Conservation (phyloP, 2,329 filamentous ascomycete species). For the Xylariaceae sp. region DNA sequence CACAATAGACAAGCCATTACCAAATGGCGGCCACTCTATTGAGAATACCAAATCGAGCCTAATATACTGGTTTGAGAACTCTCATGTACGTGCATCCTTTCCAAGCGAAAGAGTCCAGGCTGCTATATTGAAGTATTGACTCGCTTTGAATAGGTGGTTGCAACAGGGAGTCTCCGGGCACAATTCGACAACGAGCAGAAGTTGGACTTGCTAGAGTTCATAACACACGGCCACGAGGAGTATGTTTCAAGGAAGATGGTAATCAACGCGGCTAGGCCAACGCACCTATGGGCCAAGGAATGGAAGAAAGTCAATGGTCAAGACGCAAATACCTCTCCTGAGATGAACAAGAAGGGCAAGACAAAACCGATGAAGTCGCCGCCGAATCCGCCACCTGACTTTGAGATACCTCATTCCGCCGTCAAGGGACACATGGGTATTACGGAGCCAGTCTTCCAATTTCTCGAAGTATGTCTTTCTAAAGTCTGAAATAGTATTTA, state of each 20-base stretch:
- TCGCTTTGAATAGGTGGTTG: slow-evolving; percentile 64
- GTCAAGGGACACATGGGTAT: slow-evolving; percentile 64
- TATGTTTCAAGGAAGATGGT: slow-evolving; percentile 75
- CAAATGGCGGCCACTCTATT: slow-evolving; percentile 72
- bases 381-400: slow-evolving; percentile 62
- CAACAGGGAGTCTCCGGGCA: slow-evolving; percentile 76
- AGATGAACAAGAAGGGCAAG: slow-evolving; percentile 72
- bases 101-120: background rate
- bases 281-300: slow-evolving; percentile 69
- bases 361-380: slow-evolving; percentile 64
- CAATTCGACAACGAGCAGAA: slow-evolving; percentile 80
- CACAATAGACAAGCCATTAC: slow-evolving; percentile 59
- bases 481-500: slow-evolving; percentile 31
- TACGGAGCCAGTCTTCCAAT: slow-evolving; percentile 66
- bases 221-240: slow-evolving; percentile 78
- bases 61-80: slow-evolving; percentile 86
- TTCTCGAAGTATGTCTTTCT: slow-evolving; percentile 62
- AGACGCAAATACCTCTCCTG: slow-evolving; percentile 65
- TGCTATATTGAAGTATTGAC: slow-evolving; percentile 6
- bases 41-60: slow-evolving; percentile 79
- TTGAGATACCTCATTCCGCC: slow-evolving; percentile 63
- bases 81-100: slow-evolving; percentile 67
- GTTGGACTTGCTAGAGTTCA: slow-evolving; percentile 85
- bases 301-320: slow-evolving; percentile 65
- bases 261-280: slow-evolving; percentile 65